A percentile compares a stretch with the other conserved stretches of the same genome.
phyloP scores from a whole-genome alignment of 352 stramenopile species.

The Elongisporangium undulatum region DNA sequence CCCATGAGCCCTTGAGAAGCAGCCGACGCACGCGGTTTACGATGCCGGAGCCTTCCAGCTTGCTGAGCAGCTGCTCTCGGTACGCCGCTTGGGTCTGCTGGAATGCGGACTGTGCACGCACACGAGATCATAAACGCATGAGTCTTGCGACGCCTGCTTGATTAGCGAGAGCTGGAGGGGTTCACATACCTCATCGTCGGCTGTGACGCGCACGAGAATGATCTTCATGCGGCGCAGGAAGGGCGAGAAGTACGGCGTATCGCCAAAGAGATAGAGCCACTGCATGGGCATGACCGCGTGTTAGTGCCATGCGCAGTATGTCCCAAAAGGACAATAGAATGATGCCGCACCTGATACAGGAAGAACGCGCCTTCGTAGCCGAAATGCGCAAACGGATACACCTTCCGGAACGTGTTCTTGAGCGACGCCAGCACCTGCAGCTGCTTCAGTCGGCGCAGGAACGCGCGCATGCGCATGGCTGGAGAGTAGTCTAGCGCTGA shows the following conservation, averaged over 20 bases:
- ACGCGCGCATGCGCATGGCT: conserved; percentile 16
- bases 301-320: background rate
- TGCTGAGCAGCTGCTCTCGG: conserved; percentile 40
- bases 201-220: conserved; percentile 63
- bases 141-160: background rate
- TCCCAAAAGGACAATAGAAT: background rate
- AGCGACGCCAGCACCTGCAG: conserved; percentile 42
- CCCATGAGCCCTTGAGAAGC: conserved; percentile 52
- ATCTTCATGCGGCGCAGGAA: conserved; percentile 72
- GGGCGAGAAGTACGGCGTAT: conserved; percentile 80
- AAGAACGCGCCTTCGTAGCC: conserved; percentile 79
- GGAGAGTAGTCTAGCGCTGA: background rate
- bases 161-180: background rate
- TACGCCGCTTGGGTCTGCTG: conserved; percentile 53
- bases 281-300: conserved; percentile 9
- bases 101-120: conserved; percentile 27
- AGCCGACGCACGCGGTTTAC: conserved; percentile 35
- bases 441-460: conserved; percentile 41
- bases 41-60: conserved; percentile 37
- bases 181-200: conserved; percentile 55
- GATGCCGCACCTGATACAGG: conserved; percentile 51
- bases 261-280: conserved; percentile 84
- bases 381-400: conserved; percentile 79
- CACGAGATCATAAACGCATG: background rate
- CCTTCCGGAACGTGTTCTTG: conserved; percentile 54